These are phyloP conservation scores for Aspergillus pseudoviridinutans DNA, from an alignment of 2,329 filamentous ascomycete species.

Conservation along the genomic window DNA sequence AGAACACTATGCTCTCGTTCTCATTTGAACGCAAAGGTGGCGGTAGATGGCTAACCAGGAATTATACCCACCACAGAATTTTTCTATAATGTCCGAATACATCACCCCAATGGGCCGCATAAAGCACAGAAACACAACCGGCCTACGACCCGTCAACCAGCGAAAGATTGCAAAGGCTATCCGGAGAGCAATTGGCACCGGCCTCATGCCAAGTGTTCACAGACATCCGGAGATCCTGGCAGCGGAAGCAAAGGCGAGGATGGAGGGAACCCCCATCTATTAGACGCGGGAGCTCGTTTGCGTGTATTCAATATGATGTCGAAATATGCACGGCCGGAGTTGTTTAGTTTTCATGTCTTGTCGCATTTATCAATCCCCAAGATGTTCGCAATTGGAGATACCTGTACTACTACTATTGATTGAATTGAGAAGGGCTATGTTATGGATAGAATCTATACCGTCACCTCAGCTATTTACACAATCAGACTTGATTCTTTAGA, in stretches of 20 bases:
- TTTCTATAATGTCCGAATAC: conserved; percentile 84
- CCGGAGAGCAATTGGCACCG: conserved; percentile 79
- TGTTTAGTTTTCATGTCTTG: not conserved
- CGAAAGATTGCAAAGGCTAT: conserved; percentile 90
- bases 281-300: conserved; percentile 1
- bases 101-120: conserved; percentile 83
- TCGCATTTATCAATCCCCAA: not conserved
- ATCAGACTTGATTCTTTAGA: not conserved
- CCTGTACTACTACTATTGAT: not conserved
- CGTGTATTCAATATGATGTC: not conserved
- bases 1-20: not conserved
- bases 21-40: not conserved
- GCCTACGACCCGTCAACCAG: conserved; percentile 84
- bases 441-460: not conserved
- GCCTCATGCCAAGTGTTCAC: conserved; percentile 88
- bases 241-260: conserved; percentile 26
- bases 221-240: conserved; percentile 77
- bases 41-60: conserved; percentile 6
- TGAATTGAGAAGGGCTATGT: not conserved
- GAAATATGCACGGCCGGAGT: not conserved
- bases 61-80: conserved; percentile 61
- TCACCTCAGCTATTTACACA: not conserved
- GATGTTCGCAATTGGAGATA: not conserved
- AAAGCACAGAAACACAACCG: conserved; percentile 69
- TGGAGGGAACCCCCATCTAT: conserved; percentile 20